A percentile compares a stretch with the other conserved stretches of the same genome.
phyloP scores from a whole-genome alignment of 179 eudicot genomes.

The Beta lomatogona region DNA sequence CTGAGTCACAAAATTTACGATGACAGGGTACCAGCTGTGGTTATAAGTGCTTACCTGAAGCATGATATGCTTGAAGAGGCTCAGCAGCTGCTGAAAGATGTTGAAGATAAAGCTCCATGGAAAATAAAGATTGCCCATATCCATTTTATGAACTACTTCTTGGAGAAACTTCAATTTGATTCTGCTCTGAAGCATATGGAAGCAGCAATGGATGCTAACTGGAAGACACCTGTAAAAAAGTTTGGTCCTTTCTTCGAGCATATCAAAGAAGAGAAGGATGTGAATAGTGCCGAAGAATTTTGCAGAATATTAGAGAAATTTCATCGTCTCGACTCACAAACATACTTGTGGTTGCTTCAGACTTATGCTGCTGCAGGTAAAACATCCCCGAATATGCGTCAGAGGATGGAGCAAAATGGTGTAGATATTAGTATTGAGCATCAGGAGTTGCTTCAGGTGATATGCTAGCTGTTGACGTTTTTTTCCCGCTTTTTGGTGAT shows the following conservation, averaged over 20 bases:
- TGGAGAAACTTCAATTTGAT: constrained; percentile 41
- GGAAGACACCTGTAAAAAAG: constrained; percentile 34
- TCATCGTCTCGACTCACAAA: constrained; percentile 39
- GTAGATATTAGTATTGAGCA: constrained; percentile 44
- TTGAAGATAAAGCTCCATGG: constrained; percentile 28
- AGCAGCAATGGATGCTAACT: constrained; percentile 41
- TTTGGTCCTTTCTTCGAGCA: constrained; percentile 36
- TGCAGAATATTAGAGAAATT: constrained; percentile 46
- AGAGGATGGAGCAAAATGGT: constrained; percentile 52
- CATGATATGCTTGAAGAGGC: constrained; percentile 59
- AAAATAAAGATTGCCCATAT: constrained; percentile 32
- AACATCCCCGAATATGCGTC: constrained; percentile 44
- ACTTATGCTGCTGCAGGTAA: constrained; percentile 54
- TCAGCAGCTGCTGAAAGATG: constrained; percentile 36
- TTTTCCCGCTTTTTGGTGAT: background rate
- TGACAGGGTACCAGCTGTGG: constrained; percentile 43
- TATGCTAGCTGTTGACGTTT: background rate
- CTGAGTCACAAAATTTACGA: constrained; percentile 38
- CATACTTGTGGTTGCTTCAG: constrained; percentile 46
- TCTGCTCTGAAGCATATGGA: constrained; percentile 53
- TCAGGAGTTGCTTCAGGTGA: constrained; percentile 44
- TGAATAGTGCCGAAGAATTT: constrained; percentile 55
- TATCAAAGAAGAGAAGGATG: constrained; percentile 53
- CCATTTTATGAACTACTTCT: constrained; percentile 41
- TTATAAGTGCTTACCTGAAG: constrained; percentile 47